phyloP scores from a whole-genome alignment of 345 rosid genomes.

The Citrus australasica region DNA sequence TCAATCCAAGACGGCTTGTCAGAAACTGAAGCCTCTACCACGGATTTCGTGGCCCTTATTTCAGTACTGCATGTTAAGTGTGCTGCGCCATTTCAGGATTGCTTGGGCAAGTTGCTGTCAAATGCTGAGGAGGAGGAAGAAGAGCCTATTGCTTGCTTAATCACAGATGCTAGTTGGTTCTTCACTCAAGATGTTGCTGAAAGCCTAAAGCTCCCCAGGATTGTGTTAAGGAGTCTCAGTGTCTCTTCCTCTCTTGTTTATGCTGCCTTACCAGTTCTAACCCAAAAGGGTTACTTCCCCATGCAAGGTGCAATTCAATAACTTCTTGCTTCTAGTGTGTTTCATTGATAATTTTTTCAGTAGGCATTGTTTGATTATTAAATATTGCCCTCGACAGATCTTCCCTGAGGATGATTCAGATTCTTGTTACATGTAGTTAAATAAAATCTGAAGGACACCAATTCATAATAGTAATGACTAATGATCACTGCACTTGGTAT shows the following conservation, averaged over 20 bases:
- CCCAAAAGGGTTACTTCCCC: conserved; percentile 26
- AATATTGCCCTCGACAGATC: background rate
- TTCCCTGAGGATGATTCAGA: background rate
- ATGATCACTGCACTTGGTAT: background rate
- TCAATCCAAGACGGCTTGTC: conserved; percentile 17
- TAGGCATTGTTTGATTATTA: background rate
- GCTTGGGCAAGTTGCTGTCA: conserved; percentile 17
- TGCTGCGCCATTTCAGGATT: conserved; percentile 16
- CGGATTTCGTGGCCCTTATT: conserved; percentile 13
- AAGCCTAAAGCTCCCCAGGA: conserved; percentile 22
- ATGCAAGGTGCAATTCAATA: conserved; percentile 16
- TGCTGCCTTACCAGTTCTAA: conserved; percentile 20
- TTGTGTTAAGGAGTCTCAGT: conserved; percentile 15
- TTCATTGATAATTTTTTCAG: background rate
- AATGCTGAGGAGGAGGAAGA: conserved; percentile 14
- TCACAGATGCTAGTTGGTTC: conserved; percentile 27
- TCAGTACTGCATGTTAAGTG: conserved; percentile 10
- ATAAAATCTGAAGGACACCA: too few species aligned
- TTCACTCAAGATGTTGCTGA: conserved; percentile 30
- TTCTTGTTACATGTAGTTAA: background rate
- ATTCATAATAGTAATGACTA: background rate
- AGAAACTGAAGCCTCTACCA: conserved; percentile 12
- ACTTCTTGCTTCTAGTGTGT: background rate
- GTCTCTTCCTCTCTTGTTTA: conserved; percentile 29
- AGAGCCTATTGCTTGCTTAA: conserved; percentile 27